Conservation (phyloP, 2,329 filamentous ascomycete species). For the Clarireedia sp. region DNA sequence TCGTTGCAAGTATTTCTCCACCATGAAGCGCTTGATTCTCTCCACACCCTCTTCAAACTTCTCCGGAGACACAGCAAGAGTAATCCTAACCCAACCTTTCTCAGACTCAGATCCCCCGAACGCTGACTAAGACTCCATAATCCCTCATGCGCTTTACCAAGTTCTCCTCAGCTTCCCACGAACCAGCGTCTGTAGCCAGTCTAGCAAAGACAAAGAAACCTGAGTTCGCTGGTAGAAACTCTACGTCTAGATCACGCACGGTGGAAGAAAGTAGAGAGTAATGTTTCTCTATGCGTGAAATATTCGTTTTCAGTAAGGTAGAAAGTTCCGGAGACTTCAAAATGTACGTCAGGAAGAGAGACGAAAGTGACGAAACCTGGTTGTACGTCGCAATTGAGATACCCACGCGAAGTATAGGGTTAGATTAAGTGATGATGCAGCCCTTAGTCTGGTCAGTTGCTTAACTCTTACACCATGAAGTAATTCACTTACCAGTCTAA, state of each 20-base stretch:
- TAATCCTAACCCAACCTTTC: neutral
- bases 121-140: neutral
- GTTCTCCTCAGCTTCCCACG: neutral
- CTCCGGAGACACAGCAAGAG: neutral
- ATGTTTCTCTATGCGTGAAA: neutral
- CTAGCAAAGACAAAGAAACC: neutral
- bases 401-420: neutral
- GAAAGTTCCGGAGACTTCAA: neutral
- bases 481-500: neutral
- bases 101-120: neutral
- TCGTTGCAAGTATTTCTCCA: no score
- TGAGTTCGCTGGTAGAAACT: neutral
- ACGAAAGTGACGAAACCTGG: neutral
- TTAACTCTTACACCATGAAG: neutral
- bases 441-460: neutral
- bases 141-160: neutral
- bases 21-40: no score
- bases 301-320: neutral
- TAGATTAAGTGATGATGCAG: neutral
- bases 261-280: neutral
- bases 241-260: neutral
- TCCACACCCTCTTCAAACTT: no score
- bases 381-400: neutral
- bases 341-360: neutral
- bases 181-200: neutral